Evolutionary conservation across 345 rosid genomes (phyloP).

Genomic region (Rhizophora apiculata): DNA sequence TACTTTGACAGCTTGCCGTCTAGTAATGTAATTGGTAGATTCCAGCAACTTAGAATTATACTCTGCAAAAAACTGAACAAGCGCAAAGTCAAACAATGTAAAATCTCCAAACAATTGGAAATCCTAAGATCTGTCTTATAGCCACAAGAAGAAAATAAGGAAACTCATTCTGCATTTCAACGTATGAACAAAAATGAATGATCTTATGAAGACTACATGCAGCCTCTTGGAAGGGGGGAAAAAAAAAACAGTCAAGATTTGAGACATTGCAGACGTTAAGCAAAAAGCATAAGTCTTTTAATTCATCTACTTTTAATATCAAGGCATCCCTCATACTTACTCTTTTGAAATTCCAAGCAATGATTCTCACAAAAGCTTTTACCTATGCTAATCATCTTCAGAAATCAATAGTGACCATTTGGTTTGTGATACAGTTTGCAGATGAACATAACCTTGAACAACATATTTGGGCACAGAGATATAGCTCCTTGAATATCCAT

Average conservation of each 20-base stretch:
- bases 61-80: slow-evolving; percentile 74
- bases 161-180: not conserved
- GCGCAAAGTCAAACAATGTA: slow-evolving; percentile 9
- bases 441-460: not conserved
- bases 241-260: no score
- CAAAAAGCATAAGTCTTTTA: no score
- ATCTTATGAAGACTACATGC: no score
- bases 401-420: no score
- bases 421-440: not conserved
- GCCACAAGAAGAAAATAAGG: not conserved
- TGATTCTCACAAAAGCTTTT: no score
- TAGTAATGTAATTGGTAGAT: slow-evolving; percentile 88
- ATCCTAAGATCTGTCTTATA: not conserved
- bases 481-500: not conserved
- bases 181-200: not conserved
- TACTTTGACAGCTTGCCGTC: slow-evolving; percentile 97
- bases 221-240: no score
- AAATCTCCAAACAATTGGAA: slow-evolving; percentile 7
- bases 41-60: slow-evolving; percentile 86
- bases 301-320: no score
- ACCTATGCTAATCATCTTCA: no score
- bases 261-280: no score
- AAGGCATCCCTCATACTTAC: no score
- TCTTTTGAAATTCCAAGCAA: no score
- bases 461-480: not conserved